Percentiles rank a stretch among this genome's conserved stretches.
phyloP scores from a whole-genome alignment of 2,329 filamentous ascomycete genomes.

The Echinosphaeria canescens region DNA sequence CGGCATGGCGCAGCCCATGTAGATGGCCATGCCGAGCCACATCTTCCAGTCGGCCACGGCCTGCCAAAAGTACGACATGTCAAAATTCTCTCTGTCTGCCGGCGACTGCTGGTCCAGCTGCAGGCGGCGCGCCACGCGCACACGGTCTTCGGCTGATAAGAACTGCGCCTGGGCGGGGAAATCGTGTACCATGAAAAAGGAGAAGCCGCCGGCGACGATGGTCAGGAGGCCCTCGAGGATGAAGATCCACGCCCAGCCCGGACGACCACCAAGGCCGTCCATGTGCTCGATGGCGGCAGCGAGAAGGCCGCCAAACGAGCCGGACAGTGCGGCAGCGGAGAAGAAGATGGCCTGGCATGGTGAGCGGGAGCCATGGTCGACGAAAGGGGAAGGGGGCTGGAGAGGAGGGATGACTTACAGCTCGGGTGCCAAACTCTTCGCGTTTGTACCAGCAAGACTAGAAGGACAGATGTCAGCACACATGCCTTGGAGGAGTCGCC shows the following conservation, averaged over 20 bases:
- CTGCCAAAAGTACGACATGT: slow-evolving; percentile 46
- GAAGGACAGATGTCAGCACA: slow-evolving; percentile 21
- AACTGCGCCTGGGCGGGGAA: slow-evolving; percentile 57
- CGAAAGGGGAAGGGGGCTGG: neutral
- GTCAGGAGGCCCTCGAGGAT: slow-evolving; percentile 48
- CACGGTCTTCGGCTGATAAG: slow-evolving; percentile 41
- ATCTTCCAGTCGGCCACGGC: slow-evolving; percentile 65
- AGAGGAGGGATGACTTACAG: slow-evolving; percentile 5
- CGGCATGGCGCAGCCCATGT: slow-evolving; percentile 23
- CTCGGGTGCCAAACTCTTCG: slow-evolving; percentile 51
- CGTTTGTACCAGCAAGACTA: slow-evolving; percentile 63
- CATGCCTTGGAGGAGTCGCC: no score
- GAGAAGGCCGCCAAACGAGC: slow-evolving; percentile 49
- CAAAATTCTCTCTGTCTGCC: slow-evolving; percentile 47
- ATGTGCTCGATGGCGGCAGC: slow-evolving; percentile 47
- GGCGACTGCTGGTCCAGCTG: slow-evolving; percentile 45
- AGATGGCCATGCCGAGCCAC: slow-evolving; percentile 22
- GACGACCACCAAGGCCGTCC: slow-evolving; percentile 29
- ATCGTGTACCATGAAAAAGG: slow-evolving; percentile 57
- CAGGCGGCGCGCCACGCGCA: slow-evolving; percentile 45
- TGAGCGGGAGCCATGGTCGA: neutral
- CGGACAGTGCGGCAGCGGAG: slow-evolving; percentile 54
- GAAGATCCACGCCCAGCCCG: slow-evolving; percentile 40
- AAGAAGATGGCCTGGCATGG: slow-evolving; percentile 44
- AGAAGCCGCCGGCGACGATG: slow-evolving; percentile 37